Percentiles rank a stretch among this genome's conserved stretches.
These are phyloP conservation scores for Paraphoma sp. DNA, from an alignment of 2,329 filamentous ascomycete species.

Conservation along the genomic window DNA sequence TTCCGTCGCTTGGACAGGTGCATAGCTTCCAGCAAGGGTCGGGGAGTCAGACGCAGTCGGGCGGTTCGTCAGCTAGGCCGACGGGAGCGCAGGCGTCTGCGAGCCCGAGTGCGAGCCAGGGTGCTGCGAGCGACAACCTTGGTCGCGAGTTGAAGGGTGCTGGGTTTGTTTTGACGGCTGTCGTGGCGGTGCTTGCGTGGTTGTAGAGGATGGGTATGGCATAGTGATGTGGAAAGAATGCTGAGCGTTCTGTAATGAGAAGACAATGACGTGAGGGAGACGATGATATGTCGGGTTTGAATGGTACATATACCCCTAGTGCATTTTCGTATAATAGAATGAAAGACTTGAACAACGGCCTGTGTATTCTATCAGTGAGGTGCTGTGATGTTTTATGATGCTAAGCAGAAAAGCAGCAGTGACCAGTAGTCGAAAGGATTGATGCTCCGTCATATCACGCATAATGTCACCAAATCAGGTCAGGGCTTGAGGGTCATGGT, in stretches of 20 bases:
- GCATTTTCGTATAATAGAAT: background rate
- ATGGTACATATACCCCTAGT: slow-evolving; percentile 20
- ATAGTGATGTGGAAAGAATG: background rate
- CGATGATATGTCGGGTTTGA: slow-evolving; percentile 2
- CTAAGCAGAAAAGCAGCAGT: too few relatives aligned
- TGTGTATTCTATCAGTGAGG: too few relatives aligned
- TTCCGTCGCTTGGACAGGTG: slow-evolving; percentile 70
- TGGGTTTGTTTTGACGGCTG: slow-evolving; percentile 23
- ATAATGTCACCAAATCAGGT: background rate
- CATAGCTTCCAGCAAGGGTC: slow-evolving; percentile 20
- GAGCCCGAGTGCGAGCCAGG: slow-evolving; percentile 14
- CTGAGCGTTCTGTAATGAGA: background rate
- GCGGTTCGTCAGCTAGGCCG: background rate
- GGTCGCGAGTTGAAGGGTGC: slow-evolving; percentile 29
- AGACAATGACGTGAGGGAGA: background rate
- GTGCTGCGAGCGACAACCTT: slow-evolving; percentile 26
- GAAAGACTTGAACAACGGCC: background rate
- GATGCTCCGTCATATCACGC: too few relatives aligned
- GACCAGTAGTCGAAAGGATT: too few relatives aligned
- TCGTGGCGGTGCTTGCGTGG: slow-evolving; percentile 32
- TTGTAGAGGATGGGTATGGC: slow-evolving; percentile 9
- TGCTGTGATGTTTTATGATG: too few relatives aligned
- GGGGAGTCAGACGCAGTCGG: slow-evolving; percentile 7
- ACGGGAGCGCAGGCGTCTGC: slow-evolving; percentile 2
- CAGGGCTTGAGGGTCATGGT: background rate